Conservation (phyloP, 352 stramenopile genomes). For the Globisporangium splendens region DNA sequence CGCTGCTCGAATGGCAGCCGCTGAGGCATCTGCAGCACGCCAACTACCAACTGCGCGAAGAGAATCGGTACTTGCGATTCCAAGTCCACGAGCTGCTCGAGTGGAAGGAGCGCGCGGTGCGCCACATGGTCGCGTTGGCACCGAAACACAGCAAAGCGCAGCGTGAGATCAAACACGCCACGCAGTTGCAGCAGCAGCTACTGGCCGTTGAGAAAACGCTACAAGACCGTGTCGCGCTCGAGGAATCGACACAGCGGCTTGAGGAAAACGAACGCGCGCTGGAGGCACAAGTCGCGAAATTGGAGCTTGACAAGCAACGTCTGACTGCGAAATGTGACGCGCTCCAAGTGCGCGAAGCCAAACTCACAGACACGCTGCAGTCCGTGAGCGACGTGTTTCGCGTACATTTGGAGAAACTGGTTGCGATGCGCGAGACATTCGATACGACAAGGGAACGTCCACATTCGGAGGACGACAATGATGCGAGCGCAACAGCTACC, state of each 20-base stretch:
- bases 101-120: conserved; percentile 67
- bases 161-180: conserved; percentile 44
- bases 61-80: conserved; percentile 42
- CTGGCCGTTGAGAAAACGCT: conserved; percentile 49
- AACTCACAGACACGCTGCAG: conserved; percentile 29
- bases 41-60: conserved; percentile 61
- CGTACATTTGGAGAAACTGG: conserved; percentile 52
- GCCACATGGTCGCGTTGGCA: conserved; percentile 55
- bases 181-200: conserved; percentile 52
- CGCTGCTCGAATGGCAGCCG: conserved; percentile 49
- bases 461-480: too few relatives aligned
- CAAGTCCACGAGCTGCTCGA: conserved; percentile 50
- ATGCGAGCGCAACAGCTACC: too few relatives aligned
- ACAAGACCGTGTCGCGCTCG: conserved; percentile 45
- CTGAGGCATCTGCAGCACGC: conserved; percentile 58
- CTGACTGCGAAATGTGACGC: conserved; percentile 19
- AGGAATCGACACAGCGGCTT: conserved; percentile 34
- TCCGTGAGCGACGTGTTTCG: conserved; percentile 47
- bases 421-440: conserved; percentile 48
- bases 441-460: conserved; percentile 15
- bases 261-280: conserved; percentile 29
- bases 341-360: conserved; percentile 11
- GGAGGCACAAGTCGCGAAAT: conserved; percentile 18
- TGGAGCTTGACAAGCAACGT: conserved; percentile 26
- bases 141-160: conserved; percentile 43